Conservation (phyloP, 164 flowering plant genomes). For the Magnolia changhungtana region DNA sequence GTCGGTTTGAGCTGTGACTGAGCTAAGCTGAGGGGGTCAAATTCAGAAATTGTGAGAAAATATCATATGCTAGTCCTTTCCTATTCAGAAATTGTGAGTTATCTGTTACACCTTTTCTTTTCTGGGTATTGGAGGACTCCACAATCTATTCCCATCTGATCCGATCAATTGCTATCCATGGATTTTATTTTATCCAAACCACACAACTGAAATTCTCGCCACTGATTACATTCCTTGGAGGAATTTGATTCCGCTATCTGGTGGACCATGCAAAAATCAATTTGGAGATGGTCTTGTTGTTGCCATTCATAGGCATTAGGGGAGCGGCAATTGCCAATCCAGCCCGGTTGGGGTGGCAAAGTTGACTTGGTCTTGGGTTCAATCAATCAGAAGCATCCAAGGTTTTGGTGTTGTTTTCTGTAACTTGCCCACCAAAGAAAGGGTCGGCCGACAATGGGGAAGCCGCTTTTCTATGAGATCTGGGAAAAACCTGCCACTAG, state of each 20-base stretch:
- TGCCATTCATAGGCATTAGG: neutral
- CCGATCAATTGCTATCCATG: neutral
- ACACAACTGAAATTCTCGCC: neutral
- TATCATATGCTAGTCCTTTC: neutral
- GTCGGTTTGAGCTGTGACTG: neutral
- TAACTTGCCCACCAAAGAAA: neutral
- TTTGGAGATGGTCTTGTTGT: neutral
- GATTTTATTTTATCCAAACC: neutral
- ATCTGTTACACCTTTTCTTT: neutral
- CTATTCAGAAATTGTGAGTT: neutral
- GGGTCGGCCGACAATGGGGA: slow-evolving; percentile 58
- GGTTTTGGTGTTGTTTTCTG: neutral
- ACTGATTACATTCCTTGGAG: neutral
- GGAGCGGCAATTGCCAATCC: neutral
- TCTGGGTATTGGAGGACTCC: neutral
- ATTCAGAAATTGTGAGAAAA: neutral
- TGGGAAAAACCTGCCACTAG: slow-evolving; percentile 92
- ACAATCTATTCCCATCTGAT: neutral
- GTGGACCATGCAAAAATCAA: too few relatives aligned
- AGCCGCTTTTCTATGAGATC: slow-evolving; percentile 76
- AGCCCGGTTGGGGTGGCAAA: neutral
- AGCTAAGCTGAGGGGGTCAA: neutral
- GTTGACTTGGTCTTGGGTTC: neutral
- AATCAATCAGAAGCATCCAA: neutral
- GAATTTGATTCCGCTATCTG: neutral